These are phyloP conservation scores for Russula emetica DNA, from an alignment of 768 basidiomycete genomes.

Conservation along the genomic window DNA sequence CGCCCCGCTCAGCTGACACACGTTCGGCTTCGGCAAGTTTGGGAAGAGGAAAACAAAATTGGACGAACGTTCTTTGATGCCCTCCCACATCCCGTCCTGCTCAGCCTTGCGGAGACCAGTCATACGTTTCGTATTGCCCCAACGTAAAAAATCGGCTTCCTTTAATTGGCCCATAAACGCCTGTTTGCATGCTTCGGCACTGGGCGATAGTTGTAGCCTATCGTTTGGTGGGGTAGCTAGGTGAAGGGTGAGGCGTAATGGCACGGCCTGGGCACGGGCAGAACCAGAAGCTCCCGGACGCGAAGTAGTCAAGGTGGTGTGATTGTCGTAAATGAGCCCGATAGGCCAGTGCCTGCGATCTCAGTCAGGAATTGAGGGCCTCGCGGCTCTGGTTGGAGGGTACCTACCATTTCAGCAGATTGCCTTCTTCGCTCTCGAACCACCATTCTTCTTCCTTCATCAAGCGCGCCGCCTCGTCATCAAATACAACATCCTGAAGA, in stretches of 20 bases:
- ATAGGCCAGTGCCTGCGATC: conserved; percentile 94
- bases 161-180: conserved; percentile 95
- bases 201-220: conserved; percentile 76
- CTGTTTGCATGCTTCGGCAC: conserved; percentile 83
- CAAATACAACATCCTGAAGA: conserved; percentile 88
- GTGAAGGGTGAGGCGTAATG: conserved; percentile 79
- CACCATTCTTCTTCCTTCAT: conserved; percentile 93
- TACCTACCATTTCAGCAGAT: conserved; percentile 75
- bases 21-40: background rate
- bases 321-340: conserved; percentile 88
- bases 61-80: conserved; percentile 84
- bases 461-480: conserved; percentile 69
- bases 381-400: background rate
- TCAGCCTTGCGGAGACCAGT: conserved; percentile 86
- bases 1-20: background rate
- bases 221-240: conserved; percentile 84
- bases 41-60: background rate
- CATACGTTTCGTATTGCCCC: conserved; percentile 94
- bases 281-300: conserved; percentile 40
- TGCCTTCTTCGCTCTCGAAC: conserved; percentile 89
- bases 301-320: conserved; percentile 59
- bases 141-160: conserved; percentile 94
- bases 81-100: conserved; percentile 97
- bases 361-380: background rate
- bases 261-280: conserved; percentile 45